Evolutionary conservation across 495 filamentous ascomycete genomes (phyloP).

Genomic region (Polyplosphaeria fusca): DNA sequence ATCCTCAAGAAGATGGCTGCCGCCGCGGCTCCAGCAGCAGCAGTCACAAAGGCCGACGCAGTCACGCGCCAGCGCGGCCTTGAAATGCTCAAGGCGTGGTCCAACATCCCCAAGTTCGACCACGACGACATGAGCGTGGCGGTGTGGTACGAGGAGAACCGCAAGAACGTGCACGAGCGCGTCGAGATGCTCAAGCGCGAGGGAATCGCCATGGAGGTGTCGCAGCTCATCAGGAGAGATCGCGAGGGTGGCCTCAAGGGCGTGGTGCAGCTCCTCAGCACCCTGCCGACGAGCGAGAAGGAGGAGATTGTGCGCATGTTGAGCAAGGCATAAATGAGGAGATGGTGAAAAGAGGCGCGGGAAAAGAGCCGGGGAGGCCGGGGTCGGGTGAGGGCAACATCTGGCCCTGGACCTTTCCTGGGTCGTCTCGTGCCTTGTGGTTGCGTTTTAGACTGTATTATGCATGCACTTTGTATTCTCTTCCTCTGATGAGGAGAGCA

Average conservation of each 20-base stretch:
- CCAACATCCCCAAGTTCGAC: constrained; percentile 66
- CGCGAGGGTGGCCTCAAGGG: constrained; percentile 81
- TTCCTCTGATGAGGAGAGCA: too few relatives aligned
- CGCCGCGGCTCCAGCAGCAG: constrained; percentile 28
- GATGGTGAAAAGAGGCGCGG: too few relatives aligned
- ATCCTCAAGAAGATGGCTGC: constrained; percentile 81
- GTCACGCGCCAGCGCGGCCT: constrained; percentile 61
- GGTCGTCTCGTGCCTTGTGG: too few relatives aligned
- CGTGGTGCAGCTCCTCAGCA: constrained; percentile 76
- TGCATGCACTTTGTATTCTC: too few relatives aligned
- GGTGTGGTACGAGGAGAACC: constrained; percentile 96
- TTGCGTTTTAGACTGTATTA: too few relatives aligned
- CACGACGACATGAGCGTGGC: constrained; percentile 77
- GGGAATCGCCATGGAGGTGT: constrained; percentile 72
- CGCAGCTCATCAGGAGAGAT: constrained; percentile 67
- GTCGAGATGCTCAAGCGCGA: constrained; percentile 77
- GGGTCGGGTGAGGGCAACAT: too few relatives aligned
- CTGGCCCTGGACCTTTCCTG: too few relatives aligned
- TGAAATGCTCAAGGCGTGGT: constrained; percentile 72
- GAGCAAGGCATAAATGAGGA: constrained; percentile 33
- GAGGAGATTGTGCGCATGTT: constrained; percentile 75
- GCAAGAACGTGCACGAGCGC: constrained; percentile 72
- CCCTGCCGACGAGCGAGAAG: constrained; percentile 81
- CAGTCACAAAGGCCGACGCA: constrained; percentile 40
- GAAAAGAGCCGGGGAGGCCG: too few relatives aligned